Evolutionary conservation across 2,329 filamentous ascomycete genomes (phyloP).

Genomic region (Talaromyces atroroseus): DNA sequence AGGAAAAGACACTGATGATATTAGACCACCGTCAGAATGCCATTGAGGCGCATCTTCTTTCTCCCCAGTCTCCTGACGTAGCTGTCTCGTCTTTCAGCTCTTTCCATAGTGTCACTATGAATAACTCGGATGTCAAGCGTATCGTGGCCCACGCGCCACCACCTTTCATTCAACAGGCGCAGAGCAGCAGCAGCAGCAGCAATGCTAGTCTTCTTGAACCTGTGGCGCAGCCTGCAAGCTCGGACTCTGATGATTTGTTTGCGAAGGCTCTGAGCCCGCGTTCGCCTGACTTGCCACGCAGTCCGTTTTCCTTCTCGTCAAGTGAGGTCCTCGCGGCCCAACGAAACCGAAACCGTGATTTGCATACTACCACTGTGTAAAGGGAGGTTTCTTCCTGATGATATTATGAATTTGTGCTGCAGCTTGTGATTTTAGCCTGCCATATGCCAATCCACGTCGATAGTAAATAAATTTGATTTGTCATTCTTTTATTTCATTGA

Average conservation of each 20-base stretch:
- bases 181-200: conserved; percentile 29
- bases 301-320: conserved; percentile 65
- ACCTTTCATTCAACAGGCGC: conserved; percentile 32
- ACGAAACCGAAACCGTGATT: not conserved
- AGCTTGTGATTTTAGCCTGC: not conserved
- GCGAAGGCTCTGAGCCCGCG: conserved; percentile 80
- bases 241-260: conserved; percentile 71
- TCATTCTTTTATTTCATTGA: not conserved
- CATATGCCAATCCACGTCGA: not conserved
- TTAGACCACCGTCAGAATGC: conserved; percentile 12
- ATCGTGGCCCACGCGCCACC: conserved; percentile 37
- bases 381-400: not conserved
- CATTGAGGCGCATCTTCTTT: conserved; percentile 46
- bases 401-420: not conserved
- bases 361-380: not conserved
- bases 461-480: not conserved
- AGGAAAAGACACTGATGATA: not conserved
- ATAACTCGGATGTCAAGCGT: conserved; percentile 14
- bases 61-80: conserved; percentile 58
- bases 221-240: conserved; percentile 28
- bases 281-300: conserved; percentile 78
- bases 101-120: conserved; percentile 37
- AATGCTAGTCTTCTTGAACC: conserved; percentile 28
- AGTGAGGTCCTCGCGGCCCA: conserved; percentile 29
- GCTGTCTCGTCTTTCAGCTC: conserved; percentile 58